A percentile compares a stretch with the other conserved stretches of the same genome.
Evolutionary conservation across 2,329 filamentous ascomycete species (phyloP).

Genomic region (Ophiognomonia clavigignenti-juglandacearum): DNA sequence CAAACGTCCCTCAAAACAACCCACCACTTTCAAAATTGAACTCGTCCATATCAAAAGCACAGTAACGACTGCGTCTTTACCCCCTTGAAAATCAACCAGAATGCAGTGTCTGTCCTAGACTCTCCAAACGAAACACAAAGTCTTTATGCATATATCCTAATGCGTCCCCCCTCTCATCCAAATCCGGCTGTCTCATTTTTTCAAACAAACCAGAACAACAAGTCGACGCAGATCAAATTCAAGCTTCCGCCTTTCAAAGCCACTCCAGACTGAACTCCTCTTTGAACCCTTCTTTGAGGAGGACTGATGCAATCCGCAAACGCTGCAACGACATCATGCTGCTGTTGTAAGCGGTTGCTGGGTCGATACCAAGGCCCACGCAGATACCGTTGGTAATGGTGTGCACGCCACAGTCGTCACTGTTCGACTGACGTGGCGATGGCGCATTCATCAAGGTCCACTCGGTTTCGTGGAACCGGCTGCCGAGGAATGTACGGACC

Average conservation of each 20-base stretch:
- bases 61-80: too few species aligned
- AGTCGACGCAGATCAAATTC: neutral
- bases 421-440: slow-evolving; percentile 58
- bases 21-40: too few species aligned
- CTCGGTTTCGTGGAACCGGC: slow-evolving; percentile 49
- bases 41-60: too few species aligned
- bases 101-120: too few species aligned
- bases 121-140: too few species aligned
- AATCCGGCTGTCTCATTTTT: neutral
- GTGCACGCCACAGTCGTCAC: slow-evolving; percentile 73
- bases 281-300: slow-evolving; percentile 63
- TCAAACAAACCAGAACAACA: neutral
- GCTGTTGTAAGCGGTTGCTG: slow-evolving; percentile 43
- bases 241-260: slow-evolving; percentile 22
- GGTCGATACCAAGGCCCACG: slow-evolving; percentile 47
- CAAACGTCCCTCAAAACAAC: too few species aligned
- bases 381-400: slow-evolving; percentile 69
- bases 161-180: too few species aligned
- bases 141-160: too few species aligned
- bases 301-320: slow-evolving; percentile 56
- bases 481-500: slow-evolving; percentile 53
- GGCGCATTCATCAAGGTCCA: slow-evolving; percentile 52
- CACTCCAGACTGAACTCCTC: slow-evolving; percentile 50
- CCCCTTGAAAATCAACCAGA: too few species aligned
- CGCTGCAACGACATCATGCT: slow-evolving; percentile 56